These are phyloP conservation scores for Boeremia lycopersici DNA, from an alignment of 2,329 filamentous ascomycete species.

Conservation along the genomic window DNA sequence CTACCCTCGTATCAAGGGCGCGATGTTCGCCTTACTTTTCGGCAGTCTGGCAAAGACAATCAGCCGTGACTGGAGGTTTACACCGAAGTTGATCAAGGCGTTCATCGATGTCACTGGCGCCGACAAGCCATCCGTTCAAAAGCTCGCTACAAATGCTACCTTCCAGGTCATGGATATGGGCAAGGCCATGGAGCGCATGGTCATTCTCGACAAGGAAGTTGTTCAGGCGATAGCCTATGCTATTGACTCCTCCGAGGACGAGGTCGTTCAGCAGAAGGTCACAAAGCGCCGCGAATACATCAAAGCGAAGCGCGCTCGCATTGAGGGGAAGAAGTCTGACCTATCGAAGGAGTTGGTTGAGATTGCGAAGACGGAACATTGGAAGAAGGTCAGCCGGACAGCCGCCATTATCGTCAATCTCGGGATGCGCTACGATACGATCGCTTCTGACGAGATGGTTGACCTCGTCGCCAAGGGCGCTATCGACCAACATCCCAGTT, in stretches of 20 bases:
- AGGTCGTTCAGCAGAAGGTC: conserved; percentile 67
- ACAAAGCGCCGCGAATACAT: conserved; percentile 74
- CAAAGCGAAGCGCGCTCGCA: conserved; percentile 72
- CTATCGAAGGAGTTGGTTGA: conserved; percentile 83
- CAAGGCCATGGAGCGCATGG: conserved; percentile 83
- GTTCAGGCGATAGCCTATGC: conserved; percentile 66
- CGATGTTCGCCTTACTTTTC: conserved; percentile 87
- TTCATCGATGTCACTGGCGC: conserved; percentile 90
- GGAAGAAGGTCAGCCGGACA: conserved; percentile 92
- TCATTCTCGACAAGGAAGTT: conserved; percentile 75
- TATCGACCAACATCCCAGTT: conserved; percentile 86
- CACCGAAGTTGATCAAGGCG: conserved; percentile 83
- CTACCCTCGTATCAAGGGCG: conserved; percentile 91
- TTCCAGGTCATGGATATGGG: conserved; percentile 93
- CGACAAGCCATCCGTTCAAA: conserved; percentile 94
- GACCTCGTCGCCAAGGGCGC: conserved; percentile 81
- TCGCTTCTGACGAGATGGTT: conserved; percentile 81
- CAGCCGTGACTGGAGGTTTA: conserved; percentile 91
- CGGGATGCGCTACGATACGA: conserved; percentile 86
- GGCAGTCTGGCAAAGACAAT: conserved; percentile 88
- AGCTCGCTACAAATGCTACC: conserved; percentile 78
- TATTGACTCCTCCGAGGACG: conserved; percentile 42
- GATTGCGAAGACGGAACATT: conserved; percentile 80
- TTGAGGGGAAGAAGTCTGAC: conserved; percentile 82
- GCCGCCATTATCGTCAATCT: conserved; percentile 90